Evolutionary conservation across 1,284 basidiomycete genomes (phyloP).

Genomic region (Rugosomyces carneus): DNA sequence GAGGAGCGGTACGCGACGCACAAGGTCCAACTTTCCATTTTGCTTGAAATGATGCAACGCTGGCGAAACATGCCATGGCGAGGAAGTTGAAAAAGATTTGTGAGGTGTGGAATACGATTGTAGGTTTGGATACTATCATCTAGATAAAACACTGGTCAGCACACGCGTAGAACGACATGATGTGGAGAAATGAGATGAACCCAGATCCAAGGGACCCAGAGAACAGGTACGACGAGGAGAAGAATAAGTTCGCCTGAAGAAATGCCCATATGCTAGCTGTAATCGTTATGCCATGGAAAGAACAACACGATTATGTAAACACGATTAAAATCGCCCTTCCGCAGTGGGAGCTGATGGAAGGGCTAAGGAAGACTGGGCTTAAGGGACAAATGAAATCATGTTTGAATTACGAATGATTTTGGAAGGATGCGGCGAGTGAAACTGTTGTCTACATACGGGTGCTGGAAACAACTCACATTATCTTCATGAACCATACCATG

Average conservation of each 20-base stretch:
- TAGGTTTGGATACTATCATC: constrained; percentile 82
- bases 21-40: constrained; percentile 79
- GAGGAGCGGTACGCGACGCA: constrained; percentile 40
- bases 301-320: constrained; percentile 56
- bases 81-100: constrained; percentile 89
- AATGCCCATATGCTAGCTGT: constrained; percentile 22
- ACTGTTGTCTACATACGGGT: constrained; percentile 7
- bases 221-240: constrained; percentile 53
- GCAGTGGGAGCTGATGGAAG: constrained; percentile 18
- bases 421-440: neutral
- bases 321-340: too few species aligned
- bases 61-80: constrained; percentile 82
- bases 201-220: constrained; percentile 62
- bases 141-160: constrained; percentile 27
- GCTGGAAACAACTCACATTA: constrained; percentile 47
- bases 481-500: constrained; percentile 62
- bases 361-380: constrained; percentile 7
- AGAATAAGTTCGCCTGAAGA: constrained; percentile 40
- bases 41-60: constrained; percentile 80
- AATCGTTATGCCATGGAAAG: constrained; percentile 33
- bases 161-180: neutral
- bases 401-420: neutral
- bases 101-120: constrained; percentile 64
- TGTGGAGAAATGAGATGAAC: constrained; percentile 32
- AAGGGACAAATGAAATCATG: constrained; percentile 13